These are phyloP conservation scores for Actinomortierella ambigua DNA, from an alignment of 371 early-diverging fungal genomes.

Conservation along the genomic window DNA sequence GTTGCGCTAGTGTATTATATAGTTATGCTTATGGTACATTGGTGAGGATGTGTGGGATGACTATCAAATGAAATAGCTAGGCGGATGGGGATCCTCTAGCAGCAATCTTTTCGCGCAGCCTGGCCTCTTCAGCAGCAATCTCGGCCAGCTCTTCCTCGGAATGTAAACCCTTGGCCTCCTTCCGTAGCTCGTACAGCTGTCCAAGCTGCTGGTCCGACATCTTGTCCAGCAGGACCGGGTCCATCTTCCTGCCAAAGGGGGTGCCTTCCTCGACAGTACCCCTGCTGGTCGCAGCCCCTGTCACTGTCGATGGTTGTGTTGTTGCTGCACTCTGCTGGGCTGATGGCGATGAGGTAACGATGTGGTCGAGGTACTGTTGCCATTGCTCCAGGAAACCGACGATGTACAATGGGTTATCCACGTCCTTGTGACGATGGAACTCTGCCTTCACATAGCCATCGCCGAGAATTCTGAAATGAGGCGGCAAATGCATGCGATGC, in stretches of 20 bases:
- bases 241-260: slow-evolving; percentile 58
- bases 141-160: slow-evolving; percentile 37
- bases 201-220: slow-evolving; percentile 73
- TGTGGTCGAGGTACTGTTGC: slow-evolving; percentile 58
- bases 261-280: slow-evolving; percentile 21
- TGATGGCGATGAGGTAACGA: slow-evolving; percentile 14
- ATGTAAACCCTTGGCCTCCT: slow-evolving; percentile 57
- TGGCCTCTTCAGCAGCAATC: slow-evolving; percentile 34
- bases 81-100: background rate
- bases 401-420: slow-evolving; percentile 69
- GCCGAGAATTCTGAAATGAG: slow-evolving; percentile 63
- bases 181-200: slow-evolving; percentile 66
- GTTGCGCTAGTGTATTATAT: too few relatives aligned
- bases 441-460: slow-evolving; percentile 74
- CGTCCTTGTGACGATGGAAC: slow-evolving; percentile 64
- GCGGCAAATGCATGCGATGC: slow-evolving; percentile 58
- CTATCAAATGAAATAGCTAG: too few relatives aligned
- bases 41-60: too few relatives aligned
- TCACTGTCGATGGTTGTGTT: background rate
- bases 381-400: slow-evolving; percentile 70
- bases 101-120: slow-evolving; percentile 29
- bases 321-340: slow-evolving; percentile 5
- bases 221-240: slow-evolving; percentile 55
- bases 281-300: slow-evolving; percentile 12
- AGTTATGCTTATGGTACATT: too few relatives aligned